Evolutionary conservation across 176 grass and related monocot species (phyloP).

Genomic region (Lolium perenne): DNA sequence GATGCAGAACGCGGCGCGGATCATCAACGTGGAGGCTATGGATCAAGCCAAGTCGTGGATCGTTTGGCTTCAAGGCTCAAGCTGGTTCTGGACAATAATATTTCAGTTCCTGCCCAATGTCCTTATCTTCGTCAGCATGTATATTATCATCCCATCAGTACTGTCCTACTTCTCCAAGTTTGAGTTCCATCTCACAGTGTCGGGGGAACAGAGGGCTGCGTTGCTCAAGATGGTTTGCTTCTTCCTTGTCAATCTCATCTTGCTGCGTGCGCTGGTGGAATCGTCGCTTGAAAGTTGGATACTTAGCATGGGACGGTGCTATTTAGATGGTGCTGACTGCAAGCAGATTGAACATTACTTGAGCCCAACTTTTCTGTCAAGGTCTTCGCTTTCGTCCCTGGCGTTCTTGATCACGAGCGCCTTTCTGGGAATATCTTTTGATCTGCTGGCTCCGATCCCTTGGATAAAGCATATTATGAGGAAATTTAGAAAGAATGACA

Average conservation of each 20-base stretch:
- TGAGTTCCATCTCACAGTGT: slow-evolving; percentile 92
- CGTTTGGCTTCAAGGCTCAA: slow-evolving; percentile 86
- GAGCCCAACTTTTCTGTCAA: slow-evolving; percentile 96
- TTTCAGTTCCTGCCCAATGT: slow-evolving; percentile 96
- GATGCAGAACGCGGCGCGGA: slow-evolving; percentile 85
- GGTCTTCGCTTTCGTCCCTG: slow-evolving; percentile 92
- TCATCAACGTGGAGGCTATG: slow-evolving; percentile 97
- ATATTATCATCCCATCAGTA: slow-evolving; percentile 93
- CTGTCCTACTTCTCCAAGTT: slow-evolving; percentile 96
- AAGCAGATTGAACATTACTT: slow-evolving; percentile 91
- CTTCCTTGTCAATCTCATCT: slow-evolving; percentile 96
- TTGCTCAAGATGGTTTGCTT: slow-evolving; percentile 99
- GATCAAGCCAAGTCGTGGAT: slow-evolving; percentile 94
- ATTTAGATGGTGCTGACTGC: slow-evolving; percentile 83
- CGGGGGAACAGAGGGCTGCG: slow-evolving; percentile 94
- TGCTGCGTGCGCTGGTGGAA: slow-evolving; percentile 88
- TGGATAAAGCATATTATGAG: slow-evolving; percentile 96
- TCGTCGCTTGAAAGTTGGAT: slow-evolving; percentile 93
- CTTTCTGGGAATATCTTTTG: slow-evolving; percentile 98
- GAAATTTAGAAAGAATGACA: slow-evolving; percentile 99
- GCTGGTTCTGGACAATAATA: slow-evolving; percentile 93
- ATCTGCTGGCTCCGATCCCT: slow-evolving; percentile 90
- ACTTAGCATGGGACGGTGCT: slow-evolving; percentile 88
- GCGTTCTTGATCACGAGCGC: slow-evolving; percentile 93
- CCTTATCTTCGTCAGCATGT: slow-evolving; percentile 97